These are phyloP conservation scores for Phlebiopsis gigantea DNA, from an alignment of 768 basidiomycete species.

Conservation along the genomic window DNA sequence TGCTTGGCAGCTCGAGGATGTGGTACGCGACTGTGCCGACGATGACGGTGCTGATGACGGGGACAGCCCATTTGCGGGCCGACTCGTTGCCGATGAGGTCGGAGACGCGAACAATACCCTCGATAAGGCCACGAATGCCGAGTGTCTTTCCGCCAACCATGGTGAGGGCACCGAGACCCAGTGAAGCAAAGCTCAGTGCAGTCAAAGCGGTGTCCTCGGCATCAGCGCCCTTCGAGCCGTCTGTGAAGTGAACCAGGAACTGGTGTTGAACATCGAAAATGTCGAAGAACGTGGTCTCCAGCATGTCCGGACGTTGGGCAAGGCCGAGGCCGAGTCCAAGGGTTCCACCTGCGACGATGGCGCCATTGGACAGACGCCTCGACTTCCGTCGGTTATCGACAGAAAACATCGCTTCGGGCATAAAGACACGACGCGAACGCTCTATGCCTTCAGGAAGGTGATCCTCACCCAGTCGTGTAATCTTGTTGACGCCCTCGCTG, in stretches of 20 bases:
- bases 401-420: conserved; percentile 97
- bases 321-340: conserved; percentile 74
- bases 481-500: conserved; percentile 54
- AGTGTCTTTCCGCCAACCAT: conserved; percentile 84
- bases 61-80: conserved; percentile 82
- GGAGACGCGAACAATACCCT: conserved; percentile 67
- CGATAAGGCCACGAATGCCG: conserved; percentile 71
- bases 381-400: conserved; percentile 38
- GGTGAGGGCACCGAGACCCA: conserved; percentile 81
- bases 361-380: conserved; percentile 32
- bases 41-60: conserved; percentile 72
- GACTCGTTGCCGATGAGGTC: conserved; percentile 79
- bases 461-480: conserved; percentile 65
- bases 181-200: conserved; percentile 66
- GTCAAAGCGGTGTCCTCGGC: conserved; percentile 43
- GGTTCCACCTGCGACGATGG: conserved; percentile 71
- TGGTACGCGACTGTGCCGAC: conserved; percentile 76
- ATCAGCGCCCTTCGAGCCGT: conserved; percentile 32
- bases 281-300: conserved; percentile 78
- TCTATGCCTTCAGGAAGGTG: conserved; percentile 82
- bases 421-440: conserved; percentile 77
- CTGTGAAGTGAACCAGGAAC: conserved; percentile 66
- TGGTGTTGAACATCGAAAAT: conserved; percentile 83
- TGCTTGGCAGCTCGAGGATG: conserved; percentile 78
- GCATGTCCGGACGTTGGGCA: conserved; percentile 63